Conservation (phyloP, 2,329 filamentous ascomycete species). For the Botrytis fragariae region DNA sequence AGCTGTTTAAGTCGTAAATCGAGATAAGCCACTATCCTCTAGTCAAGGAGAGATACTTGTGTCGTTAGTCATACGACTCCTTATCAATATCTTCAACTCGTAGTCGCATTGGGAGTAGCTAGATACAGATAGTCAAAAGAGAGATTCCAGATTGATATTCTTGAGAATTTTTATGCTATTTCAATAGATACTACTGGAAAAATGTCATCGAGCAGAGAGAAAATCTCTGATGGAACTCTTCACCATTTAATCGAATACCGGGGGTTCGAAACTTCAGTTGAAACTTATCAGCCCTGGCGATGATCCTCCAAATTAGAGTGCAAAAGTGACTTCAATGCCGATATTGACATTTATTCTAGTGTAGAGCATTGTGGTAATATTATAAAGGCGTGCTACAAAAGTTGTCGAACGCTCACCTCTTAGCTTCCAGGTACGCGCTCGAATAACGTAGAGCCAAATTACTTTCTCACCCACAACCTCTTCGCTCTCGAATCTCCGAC, state of each 20-base stretch:
- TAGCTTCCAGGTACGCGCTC: background rate
- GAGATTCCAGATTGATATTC: fast-evolving
- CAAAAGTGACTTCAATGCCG: fast-evolving
- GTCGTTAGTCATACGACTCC: background rate
- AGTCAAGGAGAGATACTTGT: fast-evolving
- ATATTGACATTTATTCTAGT: background rate
- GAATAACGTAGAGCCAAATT: background rate
- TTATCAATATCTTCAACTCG: background rate
- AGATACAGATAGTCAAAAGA: background rate
- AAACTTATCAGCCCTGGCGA: background rate
- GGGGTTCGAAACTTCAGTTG: background rate
- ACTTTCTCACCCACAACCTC: background rate
- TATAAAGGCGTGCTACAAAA: background rate
- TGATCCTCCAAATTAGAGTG: background rate
- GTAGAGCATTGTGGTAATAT: background rate
- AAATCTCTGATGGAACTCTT: background rate
- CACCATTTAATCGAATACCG: background rate
- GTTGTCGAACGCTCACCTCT: background rate
- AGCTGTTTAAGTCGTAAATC: background rate
- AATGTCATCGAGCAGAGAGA: background rate
- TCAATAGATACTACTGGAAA: background rate
- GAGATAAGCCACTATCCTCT: fast-evolving
- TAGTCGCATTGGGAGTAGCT: background rate
- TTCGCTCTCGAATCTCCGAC: background rate
- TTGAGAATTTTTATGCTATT: fast-evolving